These are phyloP conservation scores for Albugo candida DNA, from an alignment of 352 stramenopile species.

Conservation along the genomic window DNA sequence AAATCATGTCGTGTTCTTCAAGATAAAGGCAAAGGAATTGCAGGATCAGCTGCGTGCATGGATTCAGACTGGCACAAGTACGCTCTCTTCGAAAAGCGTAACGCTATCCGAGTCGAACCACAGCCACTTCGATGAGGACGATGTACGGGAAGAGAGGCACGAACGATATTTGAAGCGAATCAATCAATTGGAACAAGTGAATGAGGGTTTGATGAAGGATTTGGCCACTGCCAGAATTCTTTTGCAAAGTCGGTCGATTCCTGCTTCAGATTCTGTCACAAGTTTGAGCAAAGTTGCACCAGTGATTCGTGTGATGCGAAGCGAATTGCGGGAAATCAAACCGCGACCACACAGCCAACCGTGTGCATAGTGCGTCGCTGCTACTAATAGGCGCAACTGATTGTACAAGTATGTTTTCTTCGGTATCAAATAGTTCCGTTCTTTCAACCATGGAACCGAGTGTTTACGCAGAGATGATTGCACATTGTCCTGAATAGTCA, in stretches of 20 bases:
- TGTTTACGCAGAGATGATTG: too few species aligned
- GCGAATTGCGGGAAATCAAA: not conserved
- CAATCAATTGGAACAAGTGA: slow-evolving; percentile 50
- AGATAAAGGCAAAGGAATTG: slow-evolving; percentile 73
- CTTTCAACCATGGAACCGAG: too few species aligned
- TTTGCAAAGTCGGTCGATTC: slow-evolving; percentile 15
- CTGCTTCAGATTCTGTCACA: not conserved
- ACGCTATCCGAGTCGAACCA: slow-evolving; percentile 2
- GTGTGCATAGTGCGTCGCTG: too few species aligned
- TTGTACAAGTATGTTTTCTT: too few species aligned
- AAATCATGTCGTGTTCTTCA: slow-evolving; percentile 76
- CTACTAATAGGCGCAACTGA: too few species aligned
- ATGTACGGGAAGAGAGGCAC: slow-evolving; percentile 6
- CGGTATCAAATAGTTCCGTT: too few species aligned
- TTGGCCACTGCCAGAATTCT: slow-evolving; percentile 19
- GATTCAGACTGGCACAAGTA: slow-evolving; percentile 39
- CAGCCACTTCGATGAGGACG: slow-evolving; percentile 1
- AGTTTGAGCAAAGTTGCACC: not conserved
- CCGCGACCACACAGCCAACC: too few species aligned
- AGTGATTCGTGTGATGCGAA: not conserved
- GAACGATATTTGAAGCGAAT: slow-evolving; percentile 17
- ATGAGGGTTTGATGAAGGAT: slow-evolving; percentile 58
- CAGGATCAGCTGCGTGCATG: slow-evolving; percentile 63
- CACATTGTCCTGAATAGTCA: too few species aligned
- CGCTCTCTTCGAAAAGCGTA: slow-evolving; percentile 17